These are phyloP conservation scores for Ulmus americana DNA, from an alignment of 331 rosid genomes.

Conservation along the genomic window DNA sequence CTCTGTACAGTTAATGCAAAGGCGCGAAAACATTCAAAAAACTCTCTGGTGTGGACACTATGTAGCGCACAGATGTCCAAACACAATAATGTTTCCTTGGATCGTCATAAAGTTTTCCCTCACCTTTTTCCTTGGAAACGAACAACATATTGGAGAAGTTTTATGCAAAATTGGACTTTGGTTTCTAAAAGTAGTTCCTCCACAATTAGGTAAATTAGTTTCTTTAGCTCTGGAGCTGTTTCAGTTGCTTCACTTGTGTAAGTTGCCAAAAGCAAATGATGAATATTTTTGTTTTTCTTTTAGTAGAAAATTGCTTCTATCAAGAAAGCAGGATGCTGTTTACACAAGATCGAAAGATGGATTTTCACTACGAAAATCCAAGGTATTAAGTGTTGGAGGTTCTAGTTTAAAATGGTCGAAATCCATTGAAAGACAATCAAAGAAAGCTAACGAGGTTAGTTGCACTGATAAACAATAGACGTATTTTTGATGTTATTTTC, in stretches of 20 bases:
- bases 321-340: slow-evolving; percentile 80
- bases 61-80: slow-evolving; percentile 40
- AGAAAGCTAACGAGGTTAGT: slow-evolving; percentile 94
- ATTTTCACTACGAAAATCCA: slow-evolving; percentile 82
- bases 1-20: slow-evolving; percentile 48
- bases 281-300: slow-evolving; percentile 26
- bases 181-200: slow-evolving; percentile 44
- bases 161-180: slow-evolving; percentile 37
- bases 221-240: slow-evolving; percentile 8
- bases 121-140: slow-evolving; percentile 85
- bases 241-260: slow-evolving; percentile 4
- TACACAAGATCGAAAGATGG: slow-evolving; percentile 84
- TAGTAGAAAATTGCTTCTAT: slow-evolving; percentile 69
- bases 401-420: slow-evolving; percentile 97
- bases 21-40: slow-evolving; percentile 42
- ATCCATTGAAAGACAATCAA: slow-evolving; percentile 82
- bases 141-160: slow-evolving; percentile 50
- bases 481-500: slow-evolving; percentile 1
- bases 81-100: slow-evolving; percentile 27
- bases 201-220: slow-evolving; percentile 50
- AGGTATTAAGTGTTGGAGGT: slow-evolving; percentile 87
- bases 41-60: slow-evolving; percentile 86
- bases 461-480: neutral
- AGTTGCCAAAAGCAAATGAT: slow-evolving; percentile 24
- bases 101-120: slow-evolving; percentile 58